Base-by-base conservation (phyloP, 2,329 filamentous ascomycete genomes). In the Trichoderma citrinoviride region DNA sequence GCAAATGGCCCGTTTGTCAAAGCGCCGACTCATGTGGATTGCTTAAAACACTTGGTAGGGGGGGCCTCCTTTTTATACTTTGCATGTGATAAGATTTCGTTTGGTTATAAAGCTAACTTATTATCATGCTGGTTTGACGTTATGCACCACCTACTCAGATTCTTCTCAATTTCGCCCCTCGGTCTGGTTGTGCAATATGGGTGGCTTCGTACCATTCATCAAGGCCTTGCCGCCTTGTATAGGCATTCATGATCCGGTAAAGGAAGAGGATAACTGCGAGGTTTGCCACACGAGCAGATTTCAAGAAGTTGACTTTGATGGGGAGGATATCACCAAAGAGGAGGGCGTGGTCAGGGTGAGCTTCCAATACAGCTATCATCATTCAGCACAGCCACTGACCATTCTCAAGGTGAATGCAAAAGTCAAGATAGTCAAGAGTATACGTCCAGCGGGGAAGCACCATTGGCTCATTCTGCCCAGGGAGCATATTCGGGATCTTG, bases 401-500 rank as follows among this genome's bases (percentile, higher is more conserved):
- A 14, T 25, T n/a, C n/a, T 10, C 15, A 3, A 21, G 27, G 15
- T 41, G 50, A 21, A 47, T 63, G 25, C 10, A 5, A 5, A 41
- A 37, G 5, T 55, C 40, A 47, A 27, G 7, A 52, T 19, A 17
- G n/a, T 63, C n/a, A 6, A 55, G 8, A 54, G 55, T 41, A 33
- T 23, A 4, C 41, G 14, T n/a, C 7, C 3, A 15, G 50, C 61
- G 6, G 61, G 61, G 19, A 19, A 55, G 8, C 19, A 2, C 5
- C 61, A 63, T 41, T 63, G 61, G 61, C 52, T 64, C 21, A 56
- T 64, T 1, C 4, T 64, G 3, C 61, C 61, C 14, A 64, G 40
- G 19, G 7, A 8, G 17, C 46, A 61, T 29, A 15, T 7, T 4
- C 27, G 57, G 41, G 57, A 61, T 40, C 25, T 61, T 23, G 57